Evolutionary conservation across 1,284 basidiomycete genomes (phyloP).

Genomic region (Trichosporon faecale): DNA sequence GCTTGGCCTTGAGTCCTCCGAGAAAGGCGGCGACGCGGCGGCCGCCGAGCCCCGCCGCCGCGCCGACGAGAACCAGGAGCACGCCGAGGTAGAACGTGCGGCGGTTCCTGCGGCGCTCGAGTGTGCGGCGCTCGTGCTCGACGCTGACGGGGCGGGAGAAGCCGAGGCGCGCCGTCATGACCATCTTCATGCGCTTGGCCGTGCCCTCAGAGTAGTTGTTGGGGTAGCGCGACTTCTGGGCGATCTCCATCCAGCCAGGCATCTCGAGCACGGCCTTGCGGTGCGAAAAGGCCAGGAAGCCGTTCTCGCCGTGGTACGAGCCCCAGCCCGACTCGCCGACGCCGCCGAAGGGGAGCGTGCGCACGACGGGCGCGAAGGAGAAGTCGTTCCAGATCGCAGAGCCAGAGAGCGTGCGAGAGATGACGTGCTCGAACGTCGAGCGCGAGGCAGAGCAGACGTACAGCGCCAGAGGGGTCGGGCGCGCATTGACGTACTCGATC

Average conservation of each 20-base stretch:
- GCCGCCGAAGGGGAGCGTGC: constrained; percentile 49
- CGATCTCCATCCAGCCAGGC: constrained; percentile 29
- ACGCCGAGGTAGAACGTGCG: constrained; percentile 20
- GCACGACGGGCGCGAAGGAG: constrained; percentile 36
- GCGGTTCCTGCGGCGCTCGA: constrained; percentile 15
- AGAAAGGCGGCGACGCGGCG: constrained; percentile 8
- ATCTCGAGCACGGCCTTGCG: constrained; percentile 44
- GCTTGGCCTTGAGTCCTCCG: background rate
- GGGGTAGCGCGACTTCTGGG: constrained; percentile 41
- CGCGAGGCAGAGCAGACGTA: constrained; percentile 48
- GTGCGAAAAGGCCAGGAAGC: constrained; percentile 50
- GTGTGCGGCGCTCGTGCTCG: constrained; percentile 32
- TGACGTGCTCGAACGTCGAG: constrained; percentile 41
- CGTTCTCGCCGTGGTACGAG: constrained; percentile 47
- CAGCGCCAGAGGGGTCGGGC: constrained; percentile 46
- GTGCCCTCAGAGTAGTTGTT: constrained; percentile 28
- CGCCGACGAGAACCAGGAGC: constrained; percentile 19
- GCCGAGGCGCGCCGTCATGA: constrained; percentile 30
- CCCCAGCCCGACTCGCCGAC: constrained; percentile 52
- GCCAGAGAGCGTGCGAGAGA: constrained; percentile 43
- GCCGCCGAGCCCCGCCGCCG: constrained; percentile 20
- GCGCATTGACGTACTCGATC: constrained; percentile 64
- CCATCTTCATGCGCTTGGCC: constrained; percentile 28
- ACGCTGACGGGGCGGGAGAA: constrained; percentile 44
- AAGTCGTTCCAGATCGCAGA: constrained; percentile 52